These are phyloP conservation scores for Aspergillus caelatus DNA, from an alignment of 2,329 filamentous ascomycete genomes.

Conservation along the genomic window DNA sequence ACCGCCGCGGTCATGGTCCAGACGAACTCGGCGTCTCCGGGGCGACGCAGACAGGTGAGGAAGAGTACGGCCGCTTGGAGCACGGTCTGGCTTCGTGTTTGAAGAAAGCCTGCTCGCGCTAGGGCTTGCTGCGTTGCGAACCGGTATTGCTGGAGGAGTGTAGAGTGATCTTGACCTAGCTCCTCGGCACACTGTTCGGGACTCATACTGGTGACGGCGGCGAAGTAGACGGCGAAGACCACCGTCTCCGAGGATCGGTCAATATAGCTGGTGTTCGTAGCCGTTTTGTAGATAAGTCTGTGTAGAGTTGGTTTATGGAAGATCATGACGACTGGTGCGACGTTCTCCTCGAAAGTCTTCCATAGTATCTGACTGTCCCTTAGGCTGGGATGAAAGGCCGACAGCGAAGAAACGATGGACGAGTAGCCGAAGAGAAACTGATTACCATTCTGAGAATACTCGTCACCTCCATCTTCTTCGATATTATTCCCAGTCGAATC, in stretches of 20 bases:
- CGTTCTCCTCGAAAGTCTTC: not conserved
- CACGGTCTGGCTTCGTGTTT: slow-evolving; percentile 58
- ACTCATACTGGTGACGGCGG: slow-evolving; percentile 55
- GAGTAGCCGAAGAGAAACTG: not conserved
- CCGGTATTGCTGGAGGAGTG: slow-evolving; percentile 55
- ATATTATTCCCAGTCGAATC: too few relatives aligned
- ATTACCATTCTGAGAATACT: too few relatives aligned
- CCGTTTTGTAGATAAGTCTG: slow-evolving; percentile 49
- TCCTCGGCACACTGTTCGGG: slow-evolving; percentile 49
- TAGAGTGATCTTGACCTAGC: slow-evolving; percentile 50
- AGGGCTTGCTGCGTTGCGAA: slow-evolving; percentile 63
- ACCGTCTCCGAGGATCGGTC: slow-evolving; percentile 57
- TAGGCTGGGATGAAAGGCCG: not conserved
- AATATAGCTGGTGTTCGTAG: slow-evolving; percentile 49
- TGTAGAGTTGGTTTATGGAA: slow-evolving; percentile 55
- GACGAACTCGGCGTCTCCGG: not conserved
- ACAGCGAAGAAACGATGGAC: not conserved
- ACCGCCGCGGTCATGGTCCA: not conserved
- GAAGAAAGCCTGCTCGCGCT: slow-evolving; percentile 61
- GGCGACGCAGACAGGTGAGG: slow-evolving; percentile 47
- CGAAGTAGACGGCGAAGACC: slow-evolving; percentile 63
- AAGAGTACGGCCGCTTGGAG: slow-evolving; percentile 63
- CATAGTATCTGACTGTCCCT: not conserved
- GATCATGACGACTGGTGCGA: not conserved
- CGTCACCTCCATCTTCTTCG: too few relatives aligned